These are phyloP conservation scores for Pleurotus cornucopiae DNA, from an alignment of 768 basidiomycete species.

Conservation along the genomic window DNA sequence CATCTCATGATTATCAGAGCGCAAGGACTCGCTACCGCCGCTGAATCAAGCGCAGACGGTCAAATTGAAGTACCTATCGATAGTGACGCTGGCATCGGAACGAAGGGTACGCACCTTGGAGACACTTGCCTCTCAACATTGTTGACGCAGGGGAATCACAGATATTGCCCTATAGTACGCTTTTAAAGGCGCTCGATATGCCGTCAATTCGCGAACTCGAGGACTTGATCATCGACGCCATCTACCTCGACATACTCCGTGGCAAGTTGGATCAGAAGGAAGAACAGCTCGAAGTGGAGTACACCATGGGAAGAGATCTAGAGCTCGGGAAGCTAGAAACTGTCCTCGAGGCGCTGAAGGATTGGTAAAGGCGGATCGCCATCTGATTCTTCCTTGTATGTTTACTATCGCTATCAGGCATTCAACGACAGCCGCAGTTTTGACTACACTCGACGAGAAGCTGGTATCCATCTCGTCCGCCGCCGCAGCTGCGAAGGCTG, in stretches of 20 bases:
- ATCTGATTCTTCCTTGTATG: background rate
- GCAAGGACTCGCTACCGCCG: conserved; percentile 61
- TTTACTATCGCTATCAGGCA: conserved; percentile 41
- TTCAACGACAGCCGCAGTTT: conserved; percentile 62
- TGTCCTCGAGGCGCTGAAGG: conserved; percentile 56
- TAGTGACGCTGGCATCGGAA: conserved; percentile 77
- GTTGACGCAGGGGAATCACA: conserved; percentile 19
- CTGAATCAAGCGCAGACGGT: conserved; percentile 69
- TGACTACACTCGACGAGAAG: conserved; percentile 70
- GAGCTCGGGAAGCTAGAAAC: conserved; percentile 64
- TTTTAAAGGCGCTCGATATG: conserved; percentile 71
- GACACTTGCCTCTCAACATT: background rate
- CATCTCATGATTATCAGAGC: conserved; percentile 41
- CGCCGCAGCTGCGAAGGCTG: conserved; percentile 30
- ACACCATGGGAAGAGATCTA: conserved; percentile 91
- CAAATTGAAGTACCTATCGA: conserved; percentile 91
- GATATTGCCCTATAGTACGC: conserved; percentile 79
- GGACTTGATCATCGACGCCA: conserved; percentile 95
- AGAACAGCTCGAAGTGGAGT: conserved; percentile 86
- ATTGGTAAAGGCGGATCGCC: conserved; percentile 47
- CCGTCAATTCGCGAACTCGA: conserved; percentile 84
- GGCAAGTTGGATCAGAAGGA: conserved; percentile 94
- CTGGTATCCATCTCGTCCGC: conserved; percentile 51
- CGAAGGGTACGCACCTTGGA: conserved; percentile 55
- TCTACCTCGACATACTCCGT: conserved; percentile 85